Conservation (phyloP, 805 yeast species). For the Suhomyces sp. region DNA sequence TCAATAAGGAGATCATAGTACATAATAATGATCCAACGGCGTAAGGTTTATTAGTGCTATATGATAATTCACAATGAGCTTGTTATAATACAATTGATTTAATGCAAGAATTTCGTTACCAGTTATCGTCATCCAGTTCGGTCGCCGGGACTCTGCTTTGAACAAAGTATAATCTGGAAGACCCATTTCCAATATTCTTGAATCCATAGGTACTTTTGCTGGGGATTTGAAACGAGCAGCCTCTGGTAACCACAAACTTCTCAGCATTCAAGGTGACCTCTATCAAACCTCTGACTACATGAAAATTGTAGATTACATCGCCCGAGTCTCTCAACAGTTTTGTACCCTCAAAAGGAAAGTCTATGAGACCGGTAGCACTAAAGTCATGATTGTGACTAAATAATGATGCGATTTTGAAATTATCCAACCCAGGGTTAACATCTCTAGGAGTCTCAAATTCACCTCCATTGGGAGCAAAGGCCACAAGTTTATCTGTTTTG, state of each 20-base stretch:
- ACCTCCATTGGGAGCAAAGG: slow-evolving; percentile 63
- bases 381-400: slow-evolving; percentile 62
- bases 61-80: background rate
- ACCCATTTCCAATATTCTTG: slow-evolving; percentile 55
- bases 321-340: slow-evolving; percentile 63
- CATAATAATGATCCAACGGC: too few relatives aligned
- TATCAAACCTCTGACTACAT: slow-evolving; percentile 66
- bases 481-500: slow-evolving; percentile 49
- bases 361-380: slow-evolving; percentile 73
- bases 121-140: slow-evolving; percentile 9
- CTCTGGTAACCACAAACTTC: slow-evolving; percentile 60
- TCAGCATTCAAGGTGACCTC: slow-evolving; percentile 64
- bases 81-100: background rate
- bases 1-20: background rate
- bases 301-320: slow-evolving; percentile 70
- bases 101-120: background rate
- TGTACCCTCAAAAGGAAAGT: slow-evolving; percentile 59
- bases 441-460: slow-evolving; percentile 42
- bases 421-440: slow-evolving; percentile 40
- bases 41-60: too few relatives aligned
- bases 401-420: slow-evolving; percentile 60
- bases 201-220: slow-evolving; percentile 72
- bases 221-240: slow-evolving; percentile 82
- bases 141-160: slow-evolving; percentile 49
- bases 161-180: slow-evolving; percentile 70